Evolutionary conservation across 805 yeast genomes (phyloP), one percentile per base, ranked within the genome.

Genomic region (Schwanniomyces pseudopolymorphus): DNA sequence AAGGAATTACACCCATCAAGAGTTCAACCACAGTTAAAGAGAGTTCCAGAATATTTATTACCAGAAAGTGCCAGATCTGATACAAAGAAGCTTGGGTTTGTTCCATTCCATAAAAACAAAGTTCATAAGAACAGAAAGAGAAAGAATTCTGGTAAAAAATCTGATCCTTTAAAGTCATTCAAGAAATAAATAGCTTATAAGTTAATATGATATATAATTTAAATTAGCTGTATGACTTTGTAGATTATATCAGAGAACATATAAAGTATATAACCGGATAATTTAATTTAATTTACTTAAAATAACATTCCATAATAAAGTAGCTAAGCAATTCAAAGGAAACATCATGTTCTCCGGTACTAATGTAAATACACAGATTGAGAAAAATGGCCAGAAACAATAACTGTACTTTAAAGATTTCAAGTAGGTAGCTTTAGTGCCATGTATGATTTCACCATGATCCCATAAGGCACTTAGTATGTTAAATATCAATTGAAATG

Each of bases 21-120:
- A 65, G 79, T 83, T 5, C 97, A 91, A 64, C 71, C 80, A 26
- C 96, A 94, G 60, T 75, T 94, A 70, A 91, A 89, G 64, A 80
- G 96, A 64, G 92, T 94, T 25, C 99, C 99, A 0, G 90, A 88
- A 39, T 94, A 94, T 60, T 73, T 94, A 55, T 71, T 94, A 51
- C 98, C 98, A 5, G 87, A 83, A 56, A 78, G 81, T 53, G 89
- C 87, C 2, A 78, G 91, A 61, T 63, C 72, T 31, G 69, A 71
- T 28, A 76, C 75, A 47, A 70, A 75, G 27, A 78, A 78, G 49
- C 63, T 85, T 45, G 89, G 89, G 3, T 87, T 86, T 57, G 84
- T 86, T 33, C 92, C 95, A 14, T 86, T 86, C 69, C 80, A 76
- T 53, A 82, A 81, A 54, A 61, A 66, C 59, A 79, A 67, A 55